Evolutionary conservation across 1,284 basidiomycete species (phyloP), one percentile per base, ranked within the genome.

Genomic region (Schizophyllum amplum): DNA sequence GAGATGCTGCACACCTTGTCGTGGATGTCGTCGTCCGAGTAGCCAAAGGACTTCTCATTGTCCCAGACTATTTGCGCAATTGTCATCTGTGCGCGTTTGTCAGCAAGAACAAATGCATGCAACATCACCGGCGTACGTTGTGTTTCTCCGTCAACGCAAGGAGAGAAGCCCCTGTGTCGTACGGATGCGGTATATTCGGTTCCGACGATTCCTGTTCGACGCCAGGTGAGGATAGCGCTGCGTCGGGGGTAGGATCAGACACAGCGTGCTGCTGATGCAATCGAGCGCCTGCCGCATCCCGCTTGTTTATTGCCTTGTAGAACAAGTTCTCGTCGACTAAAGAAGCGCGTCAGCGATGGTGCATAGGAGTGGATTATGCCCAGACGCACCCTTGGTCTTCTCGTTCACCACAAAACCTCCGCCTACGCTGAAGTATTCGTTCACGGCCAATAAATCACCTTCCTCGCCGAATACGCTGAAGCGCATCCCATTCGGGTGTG

Each of bases 41-140:
- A 80, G 51, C 90, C 86, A 64, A 92, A 85, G 63, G 79, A 84
- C 60, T 87, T 81, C 71, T 98, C 95, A 66, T 98, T 98, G 70
- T 98, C 92, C 72, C 93, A 94, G 1, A 98, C 93, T 51, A 97
- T 90, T 72, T 95, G 92, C 5, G 92, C 92, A 61, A 96, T 95
- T 1, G 92, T 94, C 78, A 94, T 81, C 89, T 94, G 13, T 42
- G 17, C 20, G 24, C 23, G 17, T 20, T 22, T 55, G 46, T 25
- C 52, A 46, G 42, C 17, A 46, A 50, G 11, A 25, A 60, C 27
- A 56, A 53, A 25, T n/a, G n/a, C n/a, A n/a, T n/a, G n/a, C n/a
- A n/a, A n/a, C n/a, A n/a, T n/a, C n/a, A 56, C 56, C 48, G 24
- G 58, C 83, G 57, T 62, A 94, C 90, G 65, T 97, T 96, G 68